Evolutionary conservation across 1,139 yeast species (phyloP).

Genomic region (Diutina rugosa): DNA sequence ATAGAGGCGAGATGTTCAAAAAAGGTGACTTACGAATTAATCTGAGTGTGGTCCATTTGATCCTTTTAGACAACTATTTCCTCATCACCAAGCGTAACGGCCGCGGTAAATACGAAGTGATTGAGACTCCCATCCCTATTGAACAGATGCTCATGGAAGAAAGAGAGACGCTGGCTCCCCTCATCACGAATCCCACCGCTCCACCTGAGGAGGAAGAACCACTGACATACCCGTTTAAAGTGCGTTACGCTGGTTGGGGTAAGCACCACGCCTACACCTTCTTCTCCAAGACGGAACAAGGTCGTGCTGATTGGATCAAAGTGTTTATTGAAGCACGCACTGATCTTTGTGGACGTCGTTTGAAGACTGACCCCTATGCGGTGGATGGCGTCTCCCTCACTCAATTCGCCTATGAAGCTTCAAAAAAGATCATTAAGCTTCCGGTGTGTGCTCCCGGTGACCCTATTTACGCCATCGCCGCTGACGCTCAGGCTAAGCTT

Average conservation of each 20-base stretch:
- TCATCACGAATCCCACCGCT: slow-evolving; percentile 6
- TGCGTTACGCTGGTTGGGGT: slow-evolving; percentile 33
- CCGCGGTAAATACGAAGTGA: slow-evolving; percentile 20
- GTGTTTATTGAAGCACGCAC: slow-evolving; percentile 43
- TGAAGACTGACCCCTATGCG: slow-evolving; percentile 41
- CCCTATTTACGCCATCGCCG: background rate
- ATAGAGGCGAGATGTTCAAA: slow-evolving; percentile 47
- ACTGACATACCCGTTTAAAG: slow-evolving; percentile 22
- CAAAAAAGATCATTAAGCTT: slow-evolving; percentile 38
- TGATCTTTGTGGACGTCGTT: slow-evolving; percentile 31
- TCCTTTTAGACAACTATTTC: slow-evolving; percentile 61
- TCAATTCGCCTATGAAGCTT: slow-evolving; percentile 52
- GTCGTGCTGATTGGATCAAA: slow-evolving; percentile 48
- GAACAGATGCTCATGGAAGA: slow-evolving; percentile 46
- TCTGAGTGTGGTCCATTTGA: slow-evolving; percentile 36
- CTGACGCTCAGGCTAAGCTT: background rate
- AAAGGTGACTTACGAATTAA: slow-evolving; percentile 52
- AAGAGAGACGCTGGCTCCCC: slow-evolving; percentile 12
- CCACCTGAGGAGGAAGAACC: slow-evolving; percentile 24
- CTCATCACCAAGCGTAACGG: slow-evolving; percentile 45
- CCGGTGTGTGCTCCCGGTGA: slow-evolving; percentile 28
- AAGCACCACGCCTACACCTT: slow-evolving; percentile 38
- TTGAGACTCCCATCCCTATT: slow-evolving; percentile 49
- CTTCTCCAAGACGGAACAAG: slow-evolving; percentile 39
- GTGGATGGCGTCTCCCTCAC: slow-evolving; percentile 43